Base-by-base conservation (phyloP, 169 alveolate genomes). In the Hepatocystis sp. region DNA sequence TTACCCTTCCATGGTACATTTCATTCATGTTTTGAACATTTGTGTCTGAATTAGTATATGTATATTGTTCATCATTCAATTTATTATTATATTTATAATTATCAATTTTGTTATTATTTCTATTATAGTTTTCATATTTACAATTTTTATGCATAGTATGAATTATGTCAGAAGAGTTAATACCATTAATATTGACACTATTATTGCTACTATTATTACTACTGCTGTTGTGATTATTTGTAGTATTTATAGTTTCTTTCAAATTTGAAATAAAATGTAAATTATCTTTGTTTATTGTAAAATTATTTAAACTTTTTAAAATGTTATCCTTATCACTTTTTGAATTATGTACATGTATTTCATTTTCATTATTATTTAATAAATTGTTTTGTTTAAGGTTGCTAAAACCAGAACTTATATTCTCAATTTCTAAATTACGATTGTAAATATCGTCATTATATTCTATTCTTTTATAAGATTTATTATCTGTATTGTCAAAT, bases 361-460 rank as follows among this genome's bases (percentile, higher is more conserved):
- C n/a, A 21, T 1, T 44, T 10, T 11, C 7, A 10, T 65, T 19
- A 46, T 28, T 36, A 34, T 23, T 65, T 53, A 65, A 13, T 13
- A 36, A 8, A 36, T 27, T 25, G 8, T 25, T 27, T 21, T 47
- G 19, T 15, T 65, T 34, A 11, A 0, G 0, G 4, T 32, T 13
- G 13, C 19, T 10, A 21, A 65, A 36, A 8, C 47, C 64, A 2
- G 56, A 46, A 23, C 21, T 10, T 11, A 44, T 30, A 19, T 46
- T 65, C 30, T 40, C 47, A 32, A 42, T 53, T 34, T 65, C 47
- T 21, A 0, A 19, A 39, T 65, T 46, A 53, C n/a, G 19, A 40
- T 21, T 52, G 10, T 25, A 27, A 19, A 0, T 32, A 7, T 17
- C 34, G 5, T 25, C 36, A 65, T 65, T 28, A n/a, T n/a, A n/a